Evolutionary conservation across 306 rosid species (phyloP).

Genomic region (Cicer judaicum): DNA sequence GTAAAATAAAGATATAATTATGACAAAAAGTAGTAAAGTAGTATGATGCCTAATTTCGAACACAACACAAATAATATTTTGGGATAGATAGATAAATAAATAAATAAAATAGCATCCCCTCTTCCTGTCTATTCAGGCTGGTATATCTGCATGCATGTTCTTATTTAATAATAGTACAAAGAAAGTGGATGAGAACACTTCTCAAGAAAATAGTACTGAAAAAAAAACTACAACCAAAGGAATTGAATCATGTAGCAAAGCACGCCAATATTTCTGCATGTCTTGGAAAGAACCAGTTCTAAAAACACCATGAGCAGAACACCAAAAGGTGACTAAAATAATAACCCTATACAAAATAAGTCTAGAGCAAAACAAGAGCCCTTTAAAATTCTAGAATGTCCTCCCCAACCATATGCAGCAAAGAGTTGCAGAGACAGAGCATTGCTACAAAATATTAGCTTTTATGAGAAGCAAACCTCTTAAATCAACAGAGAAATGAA

Average conservation of each 20-base stretch:
- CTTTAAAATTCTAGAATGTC: slow-evolving; percentile 2
- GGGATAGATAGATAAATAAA: neutral
- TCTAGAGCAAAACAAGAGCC: neutral
- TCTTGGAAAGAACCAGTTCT: slow-evolving; percentile 8
- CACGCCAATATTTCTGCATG: slow-evolving; percentile 13
- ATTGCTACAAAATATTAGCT: slow-evolving; percentile 5
- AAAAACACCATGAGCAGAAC: slow-evolving; percentile 13
- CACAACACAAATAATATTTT: slow-evolving; percentile 7
- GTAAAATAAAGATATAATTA: slow-evolving; percentile 25
- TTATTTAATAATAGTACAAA: slow-evolving; percentile 22
- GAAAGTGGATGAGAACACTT: slow-evolving; percentile 1
- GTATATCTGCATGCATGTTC: neutral
- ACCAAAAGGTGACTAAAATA: neutral
- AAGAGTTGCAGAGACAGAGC: neutral
- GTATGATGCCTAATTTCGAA: slow-evolving; percentile 25
- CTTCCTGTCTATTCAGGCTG: slow-evolving; percentile 22
- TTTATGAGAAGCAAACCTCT: neutral
- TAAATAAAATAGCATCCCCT: slow-evolving; percentile 6
- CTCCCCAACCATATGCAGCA: slow-evolving; percentile 5
- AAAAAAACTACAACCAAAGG: slow-evolving; percentile 9
- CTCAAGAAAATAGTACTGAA: slow-evolving; percentile 17
- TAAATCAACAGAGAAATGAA: slow-evolving; percentile 15
- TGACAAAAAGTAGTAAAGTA: neutral
- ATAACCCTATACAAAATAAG: slow-evolving; percentile 26
- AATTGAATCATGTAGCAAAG: slow-evolving; percentile 2